phyloP scores from a whole-genome alignment of 2,329 filamentous ascomycete species.

The Hyphodiscus sp. region DNA sequence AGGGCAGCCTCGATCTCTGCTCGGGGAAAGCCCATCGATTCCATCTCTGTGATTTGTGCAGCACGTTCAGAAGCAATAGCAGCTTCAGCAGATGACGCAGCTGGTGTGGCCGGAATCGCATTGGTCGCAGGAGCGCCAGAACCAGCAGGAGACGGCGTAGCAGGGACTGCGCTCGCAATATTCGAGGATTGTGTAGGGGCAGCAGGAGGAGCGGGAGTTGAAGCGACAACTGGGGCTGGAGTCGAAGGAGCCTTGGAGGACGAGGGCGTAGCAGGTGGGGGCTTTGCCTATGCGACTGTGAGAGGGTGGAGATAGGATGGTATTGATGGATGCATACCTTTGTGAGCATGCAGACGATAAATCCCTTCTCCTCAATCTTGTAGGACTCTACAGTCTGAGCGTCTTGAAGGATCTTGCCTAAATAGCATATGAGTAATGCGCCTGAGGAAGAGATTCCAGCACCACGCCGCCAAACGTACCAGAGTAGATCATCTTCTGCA shows the following conservation, averaged over 20 bases:
- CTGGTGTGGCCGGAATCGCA: slow-evolving; percentile 39
- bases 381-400: slow-evolving; percentile 94
- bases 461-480: slow-evolving; percentile 48
- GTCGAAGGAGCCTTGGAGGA: slow-evolving; percentile 54
- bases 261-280: slow-evolving; percentile 44
- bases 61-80: slow-evolving; percentile 78
- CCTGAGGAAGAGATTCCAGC: neutral
- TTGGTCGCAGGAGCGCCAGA: slow-evolving; percentile 42
- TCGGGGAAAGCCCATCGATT: slow-evolving; percentile 92
- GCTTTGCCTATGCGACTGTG: slow-evolving; percentile 59
- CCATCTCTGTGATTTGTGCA: slow-evolving; percentile 84
- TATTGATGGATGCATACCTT: slow-evolving; percentile 56
- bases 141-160: slow-evolving; percentile 40
- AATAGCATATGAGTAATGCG: slow-evolving; percentile 24
- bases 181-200: slow-evolving; percentile 56
- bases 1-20: slow-evolving; percentile 87
- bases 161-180: slow-evolving; percentile 41
- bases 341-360: slow-evolving; percentile 96
- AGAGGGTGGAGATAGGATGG: slow-evolving; percentile 13
- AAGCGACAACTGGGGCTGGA: slow-evolving; percentile 51
- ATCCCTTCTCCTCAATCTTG: slow-evolving; percentile 99
- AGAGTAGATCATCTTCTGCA: slow-evolving; percentile 96
- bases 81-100: slow-evolving; percentile 72
- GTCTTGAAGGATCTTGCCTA: slow-evolving; percentile 98
- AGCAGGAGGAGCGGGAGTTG: slow-evolving; percentile 50